Conservation (phyloP, 2,329 filamentous ascomycete genomes). For the Diaporthe helianthi region DNA sequence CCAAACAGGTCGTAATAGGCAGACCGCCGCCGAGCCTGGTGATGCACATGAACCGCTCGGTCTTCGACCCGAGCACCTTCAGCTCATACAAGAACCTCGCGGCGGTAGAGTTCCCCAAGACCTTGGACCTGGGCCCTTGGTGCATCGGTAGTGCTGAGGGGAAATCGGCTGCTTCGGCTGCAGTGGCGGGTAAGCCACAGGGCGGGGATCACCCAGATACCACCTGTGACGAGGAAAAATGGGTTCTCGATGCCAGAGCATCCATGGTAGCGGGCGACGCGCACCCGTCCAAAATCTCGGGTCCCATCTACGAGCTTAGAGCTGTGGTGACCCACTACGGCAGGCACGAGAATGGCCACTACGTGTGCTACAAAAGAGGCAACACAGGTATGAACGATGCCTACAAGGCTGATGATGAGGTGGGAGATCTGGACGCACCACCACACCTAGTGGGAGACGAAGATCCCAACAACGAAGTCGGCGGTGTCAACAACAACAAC, state of each 20-base stretch:
- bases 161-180: conserved; percentile 22
- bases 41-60: conserved; percentile 89
- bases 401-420: conserved; percentile 25
- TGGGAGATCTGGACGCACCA: conserved; percentile 29
- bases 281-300: conserved; percentile 57
- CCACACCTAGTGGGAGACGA: conserved; percentile 38
- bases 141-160: conserved; percentile 70
- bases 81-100: conserved; percentile 84
- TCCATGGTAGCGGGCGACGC: conserved; percentile 75
- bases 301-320: conserved; percentile 76
- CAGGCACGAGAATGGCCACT: conserved; percentile 93
- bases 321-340: conserved; percentile 91
- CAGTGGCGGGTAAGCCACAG: conserved; percentile 17
- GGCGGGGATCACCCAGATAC: conserved; percentile 38
- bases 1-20: conserved; percentile 86
- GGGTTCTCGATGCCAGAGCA: conserved; percentile 70
- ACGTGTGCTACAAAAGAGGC: conserved; percentile 86
- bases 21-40: conserved; percentile 81
- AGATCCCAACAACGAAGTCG: conserved; percentile 39
- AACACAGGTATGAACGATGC: conserved; percentile 44
- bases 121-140: conserved; percentile 83
- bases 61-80: conserved; percentile 86
- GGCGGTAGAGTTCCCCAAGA: conserved; percentile 75
- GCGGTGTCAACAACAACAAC: conserved; percentile 18
- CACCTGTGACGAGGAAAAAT: conserved; percentile 62